Conservation (phyloP, 305 asterid species). For the Fraxinus floribunda region DNA sequence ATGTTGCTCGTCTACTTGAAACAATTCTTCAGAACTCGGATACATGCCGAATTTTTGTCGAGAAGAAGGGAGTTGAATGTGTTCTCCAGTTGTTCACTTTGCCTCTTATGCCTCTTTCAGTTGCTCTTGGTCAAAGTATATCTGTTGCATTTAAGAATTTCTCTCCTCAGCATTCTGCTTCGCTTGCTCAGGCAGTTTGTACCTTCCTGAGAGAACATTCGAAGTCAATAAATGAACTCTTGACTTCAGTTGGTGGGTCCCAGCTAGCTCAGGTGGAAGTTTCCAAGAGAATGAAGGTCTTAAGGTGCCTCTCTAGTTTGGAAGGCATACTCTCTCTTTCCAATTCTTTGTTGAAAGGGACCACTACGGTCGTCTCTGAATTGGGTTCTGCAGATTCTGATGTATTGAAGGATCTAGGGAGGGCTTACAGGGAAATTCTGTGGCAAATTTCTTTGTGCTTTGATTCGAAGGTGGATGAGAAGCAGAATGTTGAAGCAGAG, state of each 20-base stretch:
- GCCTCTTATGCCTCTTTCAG: conserved; percentile 83
- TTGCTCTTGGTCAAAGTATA: conserved; percentile 80
- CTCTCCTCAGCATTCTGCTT: conserved; percentile 86
- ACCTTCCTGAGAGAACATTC: conserved; percentile 71
- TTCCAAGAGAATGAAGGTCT: conserved; percentile 63
- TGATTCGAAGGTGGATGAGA: conserved; percentile 75
- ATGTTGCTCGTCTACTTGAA: conserved; percentile 93
- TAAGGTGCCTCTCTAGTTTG: conserved; percentile 81
- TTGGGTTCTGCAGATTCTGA: conserved; percentile 92
- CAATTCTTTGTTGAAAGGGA: conserved; percentile 77
- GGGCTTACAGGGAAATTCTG: conserved; percentile 68
- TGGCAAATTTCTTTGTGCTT: conserved; percentile 90
- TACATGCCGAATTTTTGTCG: conserved; percentile 91
- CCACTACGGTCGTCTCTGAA: conserved; percentile 79
- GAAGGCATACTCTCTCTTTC: conserved; percentile 89
- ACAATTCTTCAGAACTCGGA: conserved; percentile 93
- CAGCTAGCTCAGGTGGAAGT: conserved; percentile 73
- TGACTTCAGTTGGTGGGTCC: conserved; percentile 61
- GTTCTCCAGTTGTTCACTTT: conserved; percentile 81
- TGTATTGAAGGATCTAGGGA: conserved; percentile 88
- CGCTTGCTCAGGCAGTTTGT: conserved; percentile 95
- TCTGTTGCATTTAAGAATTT: conserved; percentile 90
- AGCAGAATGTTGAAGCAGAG: conserved; percentile 57
- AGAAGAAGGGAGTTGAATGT: conserved; percentile 93
- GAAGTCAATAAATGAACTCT: conserved; percentile 67